Evolutionary conservation across 2,329 filamentous ascomycete genomes (phyloP), one percentile per base, ranked within the genome.

Genomic region (Phialemoniopsis sp.): DNA sequence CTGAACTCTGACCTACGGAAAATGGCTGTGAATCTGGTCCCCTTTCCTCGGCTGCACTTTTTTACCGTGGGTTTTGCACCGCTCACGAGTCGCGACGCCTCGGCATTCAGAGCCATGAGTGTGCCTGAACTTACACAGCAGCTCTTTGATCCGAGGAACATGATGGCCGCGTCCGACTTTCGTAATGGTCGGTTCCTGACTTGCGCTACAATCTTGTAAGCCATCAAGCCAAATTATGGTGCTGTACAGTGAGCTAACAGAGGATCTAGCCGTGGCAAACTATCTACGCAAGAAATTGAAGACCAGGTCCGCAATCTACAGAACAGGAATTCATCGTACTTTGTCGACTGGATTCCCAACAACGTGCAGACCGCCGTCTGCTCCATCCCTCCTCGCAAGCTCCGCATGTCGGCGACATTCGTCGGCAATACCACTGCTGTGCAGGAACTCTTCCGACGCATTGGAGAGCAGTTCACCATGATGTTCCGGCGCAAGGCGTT

Each of bases 401-500:
- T 98, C 58, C 94, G 91, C 82, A 98, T 98, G 91, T 95, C 91
- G 42, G 91, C 91, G 34, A 98, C 93, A 65, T 98, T 98, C 58
- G 89, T 98, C 55, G 93, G 93, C 64, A 98, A 98, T 85, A 96
- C 90, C 50, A 98, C 93, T 58, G 94, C 91, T 53, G 97, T 98
- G 73, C 93, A 98, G 80, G 93, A 98, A 78, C 87, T 98, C 59
- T 98, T 98, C 87, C 97, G 98, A 89, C 91, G 93, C 82, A 78
- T 98, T 57, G 93, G 93, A 65, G 93, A 98, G 72, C 93, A 98
- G 77, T 98, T 98, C 83, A 89, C 86, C 74, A 91, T 90, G 67
- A 98, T 98, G 93, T 98, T 98, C 86, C 83, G 93, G 76, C 89
- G 93, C 76, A 98, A 97, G 87, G 93, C 93, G 83, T 98, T 98